phyloP scores from a whole-genome alignment of 2,329 filamentous ascomycete species.

The Colletotrichum phormii region DNA sequence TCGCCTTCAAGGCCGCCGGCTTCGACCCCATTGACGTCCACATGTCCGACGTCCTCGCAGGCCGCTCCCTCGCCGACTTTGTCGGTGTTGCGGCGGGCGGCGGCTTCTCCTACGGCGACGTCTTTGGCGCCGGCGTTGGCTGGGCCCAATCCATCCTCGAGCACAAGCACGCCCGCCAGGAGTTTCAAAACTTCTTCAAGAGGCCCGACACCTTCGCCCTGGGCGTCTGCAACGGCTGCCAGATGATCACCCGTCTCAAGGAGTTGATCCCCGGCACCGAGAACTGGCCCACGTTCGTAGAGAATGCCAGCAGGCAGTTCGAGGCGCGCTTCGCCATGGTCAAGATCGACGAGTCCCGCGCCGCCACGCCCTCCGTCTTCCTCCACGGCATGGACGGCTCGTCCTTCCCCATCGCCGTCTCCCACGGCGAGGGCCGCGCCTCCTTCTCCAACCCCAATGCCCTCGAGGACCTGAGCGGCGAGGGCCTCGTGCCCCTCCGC shows the following conservation, averaged over 20 bases:
- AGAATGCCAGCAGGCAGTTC: constrained; percentile 89
- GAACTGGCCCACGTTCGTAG: constrained; percentile 87
- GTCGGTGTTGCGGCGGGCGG: constrained; percentile 93
- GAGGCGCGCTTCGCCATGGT: constrained; percentile 91
- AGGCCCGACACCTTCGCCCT: constrained; percentile 91
- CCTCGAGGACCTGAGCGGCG: constrained; percentile 66
- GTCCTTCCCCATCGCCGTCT: constrained; percentile 85
- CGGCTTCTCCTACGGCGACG: constrained; percentile 93
- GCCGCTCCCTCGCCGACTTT: constrained; percentile 84
- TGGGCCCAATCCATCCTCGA: constrained; percentile 96
- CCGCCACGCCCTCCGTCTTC: constrained; percentile 78
- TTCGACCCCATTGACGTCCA: constrained; percentile 94
- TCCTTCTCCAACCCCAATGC: constrained; percentile 69
- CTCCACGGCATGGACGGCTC: constrained; percentile 88
- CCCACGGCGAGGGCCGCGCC: constrained; percentile 92
- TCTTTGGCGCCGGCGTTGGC: constrained; percentile 90
- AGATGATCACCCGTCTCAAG: constrained; percentile 86
- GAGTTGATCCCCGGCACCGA: constrained; percentile 87
- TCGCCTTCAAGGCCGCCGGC: constrained; percentile 90
- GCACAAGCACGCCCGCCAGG: constrained; percentile 78
- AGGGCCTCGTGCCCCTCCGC: constrained; percentile 79
- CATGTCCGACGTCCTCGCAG: constrained; percentile 91
- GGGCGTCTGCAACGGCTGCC: constrained; percentile 97
- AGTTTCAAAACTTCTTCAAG: constrained; percentile 88
- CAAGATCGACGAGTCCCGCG: constrained; percentile 66